phyloP scores from a whole-genome alignment of 106 monocot genomes.

The Apostasia ramifera region DNA sequence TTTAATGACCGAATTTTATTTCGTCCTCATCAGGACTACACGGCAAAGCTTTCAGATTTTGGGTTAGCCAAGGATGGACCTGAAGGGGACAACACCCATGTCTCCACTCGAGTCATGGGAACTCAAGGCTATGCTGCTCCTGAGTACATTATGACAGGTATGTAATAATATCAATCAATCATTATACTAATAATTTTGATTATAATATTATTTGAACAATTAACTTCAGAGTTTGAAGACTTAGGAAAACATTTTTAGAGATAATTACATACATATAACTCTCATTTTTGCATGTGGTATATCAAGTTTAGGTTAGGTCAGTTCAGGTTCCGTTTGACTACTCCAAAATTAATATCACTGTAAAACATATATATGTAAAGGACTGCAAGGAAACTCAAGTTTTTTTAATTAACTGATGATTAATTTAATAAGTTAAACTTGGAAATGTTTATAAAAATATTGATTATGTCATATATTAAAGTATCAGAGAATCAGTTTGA shows the following conservation, averaged over 20 bases:
- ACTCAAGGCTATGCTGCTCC: slow-evolving; percentile 74
- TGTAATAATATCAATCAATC: neutral
- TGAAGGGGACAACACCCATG: slow-evolving; percentile 59
- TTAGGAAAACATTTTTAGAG: neutral
- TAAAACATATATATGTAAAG: too few species aligned
- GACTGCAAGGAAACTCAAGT: too few species aligned
- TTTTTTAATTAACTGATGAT: too few species aligned
- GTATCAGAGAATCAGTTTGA: too few species aligned
- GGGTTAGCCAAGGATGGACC: slow-evolving; percentile 78
- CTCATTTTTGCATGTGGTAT: too few species aligned
- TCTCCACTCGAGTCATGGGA: slow-evolving; percentile 75
- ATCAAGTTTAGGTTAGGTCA: too few species aligned
- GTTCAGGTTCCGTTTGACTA: too few species aligned
- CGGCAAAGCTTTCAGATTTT: slow-evolving; percentile 71
- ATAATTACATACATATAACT: neutral
- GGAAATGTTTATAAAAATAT: too few species aligned
- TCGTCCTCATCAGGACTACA: slow-evolving; percentile 37
- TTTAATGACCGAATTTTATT: neutral
- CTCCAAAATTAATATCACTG: too few species aligned
- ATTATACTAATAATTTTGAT: neutral
- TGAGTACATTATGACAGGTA: slow-evolving; percentile 77
- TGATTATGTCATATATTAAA: too few species aligned
- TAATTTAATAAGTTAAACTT: too few species aligned
- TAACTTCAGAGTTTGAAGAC: neutral
- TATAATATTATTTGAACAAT: neutral